These are phyloP conservation scores for Haberlea rhodopensis DNA, from an alignment of 257 asterid genomes.

Conservation along the genomic window DNA sequence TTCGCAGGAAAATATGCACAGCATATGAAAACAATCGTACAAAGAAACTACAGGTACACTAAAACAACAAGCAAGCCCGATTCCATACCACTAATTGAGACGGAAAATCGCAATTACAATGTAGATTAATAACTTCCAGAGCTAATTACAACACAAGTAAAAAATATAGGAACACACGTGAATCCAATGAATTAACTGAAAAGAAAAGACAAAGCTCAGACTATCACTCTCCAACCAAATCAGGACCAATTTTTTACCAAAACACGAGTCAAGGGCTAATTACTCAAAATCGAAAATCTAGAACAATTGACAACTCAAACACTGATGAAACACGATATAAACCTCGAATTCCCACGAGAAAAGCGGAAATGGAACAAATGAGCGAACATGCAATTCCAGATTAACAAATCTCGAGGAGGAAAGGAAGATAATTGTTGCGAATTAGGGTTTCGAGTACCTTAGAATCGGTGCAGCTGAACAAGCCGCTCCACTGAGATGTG, in stretches of 20 bases:
- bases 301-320: not conserved
- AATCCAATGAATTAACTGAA: no score
- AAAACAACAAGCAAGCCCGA: not conserved
- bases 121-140: not conserved
- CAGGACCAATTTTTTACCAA: not conserved
- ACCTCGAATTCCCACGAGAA: not conserved
- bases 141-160: not conserved
- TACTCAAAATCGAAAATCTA: not conserved
- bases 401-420: not conserved
- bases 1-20: not conserved
- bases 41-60: not conserved
- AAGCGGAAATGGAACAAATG: not conserved
- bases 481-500: conserved; percentile 47
- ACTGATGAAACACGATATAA: not conserved
- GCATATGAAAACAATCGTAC: not conserved
- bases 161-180: no score
- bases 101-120: not conserved
- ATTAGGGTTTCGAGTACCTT: conserved; percentile 34
- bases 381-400: conserved; percentile 19
- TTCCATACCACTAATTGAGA: no score
- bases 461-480: conserved; percentile 33
- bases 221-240: not conserved
- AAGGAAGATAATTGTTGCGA: not conserved
- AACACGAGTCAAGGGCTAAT: not conserved
- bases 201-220: not conserved